Conservation (phyloP, 805 yeast species). For the Ogataea nakhonphanomensis region DNA sequence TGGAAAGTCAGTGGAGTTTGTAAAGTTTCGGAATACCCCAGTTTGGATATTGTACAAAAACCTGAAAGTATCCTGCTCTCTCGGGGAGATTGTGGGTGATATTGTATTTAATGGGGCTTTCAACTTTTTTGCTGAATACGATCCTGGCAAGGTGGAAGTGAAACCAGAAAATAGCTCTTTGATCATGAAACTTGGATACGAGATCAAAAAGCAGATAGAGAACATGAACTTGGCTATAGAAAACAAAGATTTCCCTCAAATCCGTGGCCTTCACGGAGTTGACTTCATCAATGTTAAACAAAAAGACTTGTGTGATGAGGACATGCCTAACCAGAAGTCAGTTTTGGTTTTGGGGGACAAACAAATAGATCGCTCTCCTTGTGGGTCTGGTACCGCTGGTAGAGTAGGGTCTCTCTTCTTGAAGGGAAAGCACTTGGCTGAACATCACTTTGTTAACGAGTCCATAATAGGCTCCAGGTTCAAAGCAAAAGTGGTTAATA, state of each 20-base stretch:
- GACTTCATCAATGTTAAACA: constrained; percentile 14
- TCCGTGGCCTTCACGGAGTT: constrained; percentile 22
- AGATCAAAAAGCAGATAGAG: constrained; percentile 17
- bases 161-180: constrained; percentile 19
- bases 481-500: constrained; percentile 17
- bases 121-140: constrained; percentile 21
- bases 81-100: constrained; percentile 24
- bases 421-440: constrained; percentile 8
- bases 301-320: constrained; percentile 13
- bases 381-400: constrained; percentile 31
- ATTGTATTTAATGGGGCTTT: constrained; percentile 29
- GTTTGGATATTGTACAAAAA: constrained; percentile 19
- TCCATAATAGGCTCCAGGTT: constrained; percentile 27
- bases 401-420: constrained; percentile 22
- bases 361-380: constrained; percentile 29
- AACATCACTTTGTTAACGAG: constrained; percentile 20
- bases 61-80: constrained; percentile 13
- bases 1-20: constrained; percentile 24
- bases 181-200: constrained; percentile 19
- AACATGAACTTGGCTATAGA: constrained; percentile 11
- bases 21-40: constrained; percentile 25
- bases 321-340: constrained; percentile 17
- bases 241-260: constrained; percentile 25
- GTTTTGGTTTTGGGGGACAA: constrained; percentile 25
- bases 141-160: constrained; percentile 12